Evolutionary conservation across 2,329 filamentous ascomycete species (phyloP).

Genomic region (Ilyonectria robusta): DNA sequence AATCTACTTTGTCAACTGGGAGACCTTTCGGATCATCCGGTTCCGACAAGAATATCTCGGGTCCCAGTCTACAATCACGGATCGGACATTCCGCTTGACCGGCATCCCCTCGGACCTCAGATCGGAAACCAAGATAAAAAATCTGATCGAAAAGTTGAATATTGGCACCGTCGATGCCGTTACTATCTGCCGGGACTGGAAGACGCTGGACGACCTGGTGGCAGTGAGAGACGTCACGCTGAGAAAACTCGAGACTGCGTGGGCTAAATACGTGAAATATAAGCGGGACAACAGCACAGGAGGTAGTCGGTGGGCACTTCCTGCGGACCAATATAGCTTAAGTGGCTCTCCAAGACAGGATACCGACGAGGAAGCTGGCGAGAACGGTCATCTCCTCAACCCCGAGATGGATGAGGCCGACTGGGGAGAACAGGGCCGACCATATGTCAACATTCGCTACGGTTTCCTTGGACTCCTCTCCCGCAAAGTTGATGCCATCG

Average conservation of each 20-base stretch:
- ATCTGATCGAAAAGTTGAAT: constrained; percentile 87
- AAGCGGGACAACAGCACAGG: constrained; percentile 41
- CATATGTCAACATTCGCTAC: constrained; percentile 82
- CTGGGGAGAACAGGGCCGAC: constrained; percentile 65
- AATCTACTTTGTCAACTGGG: constrained; percentile 84
- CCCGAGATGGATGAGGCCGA: constrained; percentile 54
- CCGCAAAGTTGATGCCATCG: constrained; percentile 87
- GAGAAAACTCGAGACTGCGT: constrained; percentile 84
- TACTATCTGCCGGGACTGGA: constrained; percentile 90
- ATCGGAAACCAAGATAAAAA: constrained; percentile 86
- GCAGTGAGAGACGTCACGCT: constrained; percentile 75
- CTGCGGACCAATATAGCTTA: constrained; percentile 35
- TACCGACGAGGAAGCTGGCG: constrained; percentile 62
- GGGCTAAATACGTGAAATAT: constrained; percentile 74
- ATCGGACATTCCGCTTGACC: constrained; percentile 91
- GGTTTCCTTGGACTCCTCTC: constrained; percentile 81
- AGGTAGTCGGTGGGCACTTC: constrained; percentile 1
- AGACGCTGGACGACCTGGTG: constrained; percentile 82
- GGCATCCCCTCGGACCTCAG: constrained; percentile 86
- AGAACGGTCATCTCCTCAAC: constrained; percentile 73
- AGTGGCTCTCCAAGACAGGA: constrained; percentile 50
- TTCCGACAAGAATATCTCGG: constrained; percentile 93
- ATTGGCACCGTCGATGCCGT: constrained; percentile 94
- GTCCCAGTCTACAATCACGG: constrained; percentile 94
- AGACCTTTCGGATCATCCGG: constrained; percentile 88